These are phyloP conservation scores for Penicillium canariense DNA, from an alignment of 495 filamentous ascomycete genomes.

Conservation along the genomic window DNA sequence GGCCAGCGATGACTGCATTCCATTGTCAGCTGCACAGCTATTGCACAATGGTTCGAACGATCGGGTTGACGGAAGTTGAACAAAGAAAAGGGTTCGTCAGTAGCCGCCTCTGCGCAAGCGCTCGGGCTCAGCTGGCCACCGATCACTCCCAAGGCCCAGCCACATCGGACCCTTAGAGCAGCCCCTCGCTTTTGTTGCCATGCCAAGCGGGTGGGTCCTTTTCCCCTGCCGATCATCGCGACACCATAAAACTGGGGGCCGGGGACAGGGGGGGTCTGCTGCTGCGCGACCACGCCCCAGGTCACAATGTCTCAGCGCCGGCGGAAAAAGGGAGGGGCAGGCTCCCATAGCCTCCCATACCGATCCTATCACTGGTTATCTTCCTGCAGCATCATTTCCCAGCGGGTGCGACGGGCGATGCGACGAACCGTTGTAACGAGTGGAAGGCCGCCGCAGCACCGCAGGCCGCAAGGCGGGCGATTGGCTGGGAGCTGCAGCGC, in stretches of 20 bases:
- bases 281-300: background rate
- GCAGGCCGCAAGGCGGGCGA: background rate
- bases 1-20: background rate
- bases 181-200: background rate
- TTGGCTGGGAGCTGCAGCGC: background rate
- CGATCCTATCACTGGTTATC: background rate
- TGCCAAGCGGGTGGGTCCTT: background rate
- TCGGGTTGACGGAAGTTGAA: too few species aligned
- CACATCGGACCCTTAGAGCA: background rate
- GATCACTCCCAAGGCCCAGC: background rate
- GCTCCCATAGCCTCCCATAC: background rate
- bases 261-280: background rate
- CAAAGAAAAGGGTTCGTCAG: too few species aligned
- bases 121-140: background rate
- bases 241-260: background rate
- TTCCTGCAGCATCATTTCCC: background rate
- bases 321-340: background rate
- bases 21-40: background rate
- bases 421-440: background rate
- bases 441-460: slow-evolving; percentile 1
- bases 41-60: background rate
- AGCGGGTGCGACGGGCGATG: background rate
- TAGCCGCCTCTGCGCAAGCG: too few species aligned
- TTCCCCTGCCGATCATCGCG: slow-evolving; percentile 3
- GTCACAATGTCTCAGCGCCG: background rate